phyloP scores from a whole-genome alignment of 257 asterid species.

The Paraleonurus japonicus region DNA sequence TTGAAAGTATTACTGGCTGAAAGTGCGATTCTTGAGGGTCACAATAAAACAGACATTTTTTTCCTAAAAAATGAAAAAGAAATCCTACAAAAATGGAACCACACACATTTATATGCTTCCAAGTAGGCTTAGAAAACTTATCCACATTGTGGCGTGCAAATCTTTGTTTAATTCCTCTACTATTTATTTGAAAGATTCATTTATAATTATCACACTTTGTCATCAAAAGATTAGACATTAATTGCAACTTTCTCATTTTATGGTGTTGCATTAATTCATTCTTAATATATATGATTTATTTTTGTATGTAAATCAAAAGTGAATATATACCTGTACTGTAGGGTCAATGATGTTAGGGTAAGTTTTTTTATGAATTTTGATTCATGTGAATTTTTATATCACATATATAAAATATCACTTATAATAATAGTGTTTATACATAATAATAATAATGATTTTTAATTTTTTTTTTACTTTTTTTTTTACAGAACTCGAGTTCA shows the following conservation, averaged over 20 bases:
- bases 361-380: too few species aligned
- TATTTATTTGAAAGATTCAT: neutral
- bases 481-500: too few species aligned
- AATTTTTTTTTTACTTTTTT: too few species aligned
- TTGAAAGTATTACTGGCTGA: neutral
- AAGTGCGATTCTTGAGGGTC: conserved; percentile 11
- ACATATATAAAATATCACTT: too few species aligned
- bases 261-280: neutral
- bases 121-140: conserved; percentile 29
- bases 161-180: conserved; percentile 5
- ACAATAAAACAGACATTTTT: neutral
- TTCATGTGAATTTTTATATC: too few species aligned
- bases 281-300: too few species aligned
- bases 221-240: neutral
- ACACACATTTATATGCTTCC: conserved; percentile 24
- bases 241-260: neutral
- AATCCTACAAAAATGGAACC: conserved; percentile 24
- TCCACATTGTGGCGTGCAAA: conserved; percentile 26
- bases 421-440: too few species aligned
- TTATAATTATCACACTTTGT: neutral
- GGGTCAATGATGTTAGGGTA: too few species aligned
- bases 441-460: too few species aligned
- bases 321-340: too few species aligned
- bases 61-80: neutral
- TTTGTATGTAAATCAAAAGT: too few species aligned